phyloP scores from a whole-genome alignment of 1,284 basidiomycete genomes.

The Schizophyllum commune region DNA sequence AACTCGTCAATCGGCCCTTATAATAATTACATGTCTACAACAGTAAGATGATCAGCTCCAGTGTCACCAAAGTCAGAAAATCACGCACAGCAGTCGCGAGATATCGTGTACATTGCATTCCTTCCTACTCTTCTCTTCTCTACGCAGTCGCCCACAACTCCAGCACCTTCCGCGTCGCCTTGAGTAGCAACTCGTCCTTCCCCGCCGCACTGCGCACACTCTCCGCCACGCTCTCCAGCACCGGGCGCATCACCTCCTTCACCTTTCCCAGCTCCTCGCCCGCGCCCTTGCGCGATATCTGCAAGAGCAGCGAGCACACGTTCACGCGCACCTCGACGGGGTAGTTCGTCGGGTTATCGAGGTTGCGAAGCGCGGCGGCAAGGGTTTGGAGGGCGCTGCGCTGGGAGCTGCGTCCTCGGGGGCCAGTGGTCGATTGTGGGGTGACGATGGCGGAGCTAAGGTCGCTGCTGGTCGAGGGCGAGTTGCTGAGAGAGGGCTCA shows the following conservation, averaged over 20 bases:
- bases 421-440: slow-evolving; percentile 23
- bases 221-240: slow-evolving; percentile 43
- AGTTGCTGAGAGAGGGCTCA: neutral
- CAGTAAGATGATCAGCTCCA: neutral
- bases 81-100: neutral
- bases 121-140: neutral
- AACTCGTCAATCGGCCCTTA: too few species aligned
- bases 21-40: too few species aligned
- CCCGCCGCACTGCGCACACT: slow-evolving; percentile 23
- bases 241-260: slow-evolving; percentile 40
- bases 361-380: slow-evolving; percentile 46
- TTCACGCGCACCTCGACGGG: slow-evolving; percentile 68
- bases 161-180: slow-evolving; percentile 34
- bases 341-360: slow-evolving; percentile 44
- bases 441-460: slow-evolving; percentile 34
- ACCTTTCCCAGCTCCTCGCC: slow-evolving; percentile 40
- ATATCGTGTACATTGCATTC: neutral
- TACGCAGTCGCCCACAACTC: slow-evolving; percentile 32
- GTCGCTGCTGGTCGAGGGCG: slow-evolving; percentile 27
- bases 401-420: slow-evolving; percentile 29
- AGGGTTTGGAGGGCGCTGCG: slow-evolving; percentile 60
- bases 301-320: slow-evolving; percentile 60
- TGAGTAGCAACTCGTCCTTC: slow-evolving; percentile 39
- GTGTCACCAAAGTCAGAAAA: neutral
- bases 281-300: slow-evolving; percentile 46